Percentiles rank a stretch among this genome's conserved stretches.
Evolutionary conservation across 257 asterid species (phyloP).

Genomic region (Agastache rugosa): DNA sequence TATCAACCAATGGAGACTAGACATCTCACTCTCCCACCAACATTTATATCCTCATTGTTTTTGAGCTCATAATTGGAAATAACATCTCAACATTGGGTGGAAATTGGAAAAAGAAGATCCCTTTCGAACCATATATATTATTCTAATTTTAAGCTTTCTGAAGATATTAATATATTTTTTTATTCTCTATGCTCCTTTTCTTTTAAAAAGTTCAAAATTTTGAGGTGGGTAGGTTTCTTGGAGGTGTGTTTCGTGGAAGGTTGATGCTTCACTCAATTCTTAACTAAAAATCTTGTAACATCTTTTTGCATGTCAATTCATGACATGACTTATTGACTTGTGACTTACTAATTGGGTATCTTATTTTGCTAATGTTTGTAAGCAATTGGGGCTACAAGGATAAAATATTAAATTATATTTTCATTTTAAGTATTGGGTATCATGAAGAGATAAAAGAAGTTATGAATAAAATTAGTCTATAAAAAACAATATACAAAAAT

Average conservation of each 20-base stretch:
- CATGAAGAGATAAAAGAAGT: too few species aligned
- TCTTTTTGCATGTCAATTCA: background rate
- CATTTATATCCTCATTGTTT: conserved; percentile 11
- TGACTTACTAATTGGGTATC: background rate
- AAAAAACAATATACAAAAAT: too few species aligned
- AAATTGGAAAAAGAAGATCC: background rate
- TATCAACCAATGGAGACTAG: conserved; percentile 35
- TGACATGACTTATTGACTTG: background rate
- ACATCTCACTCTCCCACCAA: conserved; percentile 31
- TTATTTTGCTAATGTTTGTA: background rate
- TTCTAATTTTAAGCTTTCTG: conserved; percentile 3
- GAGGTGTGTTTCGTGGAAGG: background rate
- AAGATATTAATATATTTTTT: conserved; percentile 1
- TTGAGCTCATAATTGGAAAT: background rate
- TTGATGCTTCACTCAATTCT: conserved; percentile 25
- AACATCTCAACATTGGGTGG: background rate
- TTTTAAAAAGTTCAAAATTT: background rate
- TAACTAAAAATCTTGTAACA: background rate
- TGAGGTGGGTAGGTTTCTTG: background rate
- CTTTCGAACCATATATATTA: conserved; percentile 14
- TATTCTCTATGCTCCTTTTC: background rate
- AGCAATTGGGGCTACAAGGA: background rate
- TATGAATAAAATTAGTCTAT: too few species aligned
- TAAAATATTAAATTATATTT: too few species aligned
- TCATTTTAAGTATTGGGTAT: too few species aligned